A percentile compares a stretch with the other conserved stretches of the same genome.
phyloP scores from a whole-genome alignment of 805 yeast genomes.

The Myxozyma lipomycoides region DNA sequence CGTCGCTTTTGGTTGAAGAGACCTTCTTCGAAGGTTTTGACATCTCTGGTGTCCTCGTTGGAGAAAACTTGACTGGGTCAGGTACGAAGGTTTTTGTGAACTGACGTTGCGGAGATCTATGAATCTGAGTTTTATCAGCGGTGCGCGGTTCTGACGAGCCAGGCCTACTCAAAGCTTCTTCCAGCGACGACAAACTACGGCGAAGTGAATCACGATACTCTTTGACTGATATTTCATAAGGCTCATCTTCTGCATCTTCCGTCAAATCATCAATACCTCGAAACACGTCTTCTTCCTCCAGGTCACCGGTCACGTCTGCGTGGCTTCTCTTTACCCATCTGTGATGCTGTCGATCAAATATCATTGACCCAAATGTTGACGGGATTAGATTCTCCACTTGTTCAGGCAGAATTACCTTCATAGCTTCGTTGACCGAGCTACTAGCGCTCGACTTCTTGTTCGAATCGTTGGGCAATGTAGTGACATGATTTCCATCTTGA shows the following conservation, averaged over 20 bases:
- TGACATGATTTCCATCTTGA: neutral
- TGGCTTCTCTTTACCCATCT: conserved; percentile 25
- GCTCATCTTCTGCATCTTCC: conserved; percentile 6
- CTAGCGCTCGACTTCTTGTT: conserved; percentile 8
- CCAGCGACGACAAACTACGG: conserved; percentile 17
- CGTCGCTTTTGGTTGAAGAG: neutral
- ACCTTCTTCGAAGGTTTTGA: neutral
- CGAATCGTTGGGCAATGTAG: conserved; percentile 2
- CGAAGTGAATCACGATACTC: conserved; percentile 12
- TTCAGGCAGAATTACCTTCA: conserved; percentile 23
- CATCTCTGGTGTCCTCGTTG: neutral
- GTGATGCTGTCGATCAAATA: conserved; percentile 25
- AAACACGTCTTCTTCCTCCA: conserved; percentile 29
- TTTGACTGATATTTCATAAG: conserved; percentile 15
- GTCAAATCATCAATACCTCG: conserved; percentile 31
- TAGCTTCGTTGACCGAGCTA: conserved; percentile 10
- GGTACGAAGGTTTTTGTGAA: neutral
- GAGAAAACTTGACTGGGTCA: neutral
- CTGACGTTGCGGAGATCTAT: neutral
- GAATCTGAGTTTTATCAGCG: neutral
- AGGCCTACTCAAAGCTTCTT: conserved; percentile 10
- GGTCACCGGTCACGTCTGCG: conserved; percentile 5
- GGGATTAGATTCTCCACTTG: conserved; percentile 15
- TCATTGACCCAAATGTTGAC: conserved; percentile 28
- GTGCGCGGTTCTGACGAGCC: neutral